Evolutionary conservation across 192 early-diverging fungal genomes (phyloP), one percentile per base, ranked within the genome.

Genomic region (Chytriomyces confervae): DNA sequence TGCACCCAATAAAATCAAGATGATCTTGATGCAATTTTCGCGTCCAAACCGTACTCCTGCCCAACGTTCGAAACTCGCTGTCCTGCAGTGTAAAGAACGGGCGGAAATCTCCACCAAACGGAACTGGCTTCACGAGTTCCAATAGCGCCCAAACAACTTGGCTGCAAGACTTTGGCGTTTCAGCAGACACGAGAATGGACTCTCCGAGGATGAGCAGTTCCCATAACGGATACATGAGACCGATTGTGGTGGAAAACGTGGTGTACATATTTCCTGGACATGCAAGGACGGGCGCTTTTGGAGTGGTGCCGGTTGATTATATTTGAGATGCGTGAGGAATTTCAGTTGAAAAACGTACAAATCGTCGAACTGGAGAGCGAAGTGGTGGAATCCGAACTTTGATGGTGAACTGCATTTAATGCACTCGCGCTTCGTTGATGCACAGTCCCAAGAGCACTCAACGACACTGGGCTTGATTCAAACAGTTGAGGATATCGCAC

Each of bases 81-180:
- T 97, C 96, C 80, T 97, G 95, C 71, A 99, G 95, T 5, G 97
- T 99, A 79, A 99, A 96, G 70, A 97, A 99, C 10, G 96, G 96
- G 20, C 97, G 91, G 77, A 92, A 96, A 83, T 99, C 96, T 48
- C 97, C 97, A 69, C 96, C 97, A 81, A 95, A 99, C 23, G 93
- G 91, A 67, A 95, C 91, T 43, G 97, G 97, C 73, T 95, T 97
- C 49, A 98, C 94, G 5, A 98, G 81, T 80, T 98, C 97, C 1
- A 99, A 88, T 16, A 99, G 84, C 11, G 91, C 83, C 51, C 91
- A 86, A 1, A 97, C 91, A 46, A 92, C 91, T 69, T 94, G 91
- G 72, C 93, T 94, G 82, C 94, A 96, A n/a, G 90, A 90, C 47
- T 88, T 85, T 23, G 97, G 97, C 24, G 92, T 93, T 66, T 95